Evolutionary conservation across 2,329 filamentous ascomycete species (phyloP), one percentile per base, ranked within the genome.

Genomic region (Ophiostoma ulmi): DNA sequence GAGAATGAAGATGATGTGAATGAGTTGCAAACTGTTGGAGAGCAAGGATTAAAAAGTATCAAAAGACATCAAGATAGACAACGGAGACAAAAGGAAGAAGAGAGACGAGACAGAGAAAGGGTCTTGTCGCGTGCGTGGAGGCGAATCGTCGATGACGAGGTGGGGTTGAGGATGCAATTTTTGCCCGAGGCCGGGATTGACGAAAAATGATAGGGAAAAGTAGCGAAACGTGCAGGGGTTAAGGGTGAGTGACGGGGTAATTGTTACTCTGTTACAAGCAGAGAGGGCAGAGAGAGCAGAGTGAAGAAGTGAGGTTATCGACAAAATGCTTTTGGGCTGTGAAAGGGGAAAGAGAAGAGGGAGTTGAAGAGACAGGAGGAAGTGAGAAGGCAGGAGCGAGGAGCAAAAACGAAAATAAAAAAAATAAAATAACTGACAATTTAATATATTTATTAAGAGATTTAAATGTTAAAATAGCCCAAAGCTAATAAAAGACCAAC

Each of bases 111-210:
- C 44, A 58, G 20, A 48, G 38, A 48, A 41, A 39, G 36, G 65
- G 36, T 44, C 22, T 67, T 36, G 66, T 68, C 66, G 66, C 66
- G 66, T 68, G 66, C 41, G 64, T 48, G n/a, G 31, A 52, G 66
- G 31, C 44, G 26, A 68, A 55, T 52, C 44, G 66, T 55, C 66
- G 66, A 68, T 55, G 66, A 68, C 66, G 66, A 68, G 66, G 66
- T 67, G 65, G 65, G 65, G 65, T 67, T 31, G 14, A 17, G 65
- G 65, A 66, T 67, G 65, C 26, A 67, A 41, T 67, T 67, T 67
- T 67, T 67, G 63, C 63, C 63, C 35, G n/a, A 65, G 20, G 63
- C 63, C 63, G 63, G 63, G 69, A 58, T 70, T 31, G 65, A 65
- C 52, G 48, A 63, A 26, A 68, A 67, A 58, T 44, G 69, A 20